Base-by-base conservation (phyloP, 2,329 filamentous ascomycete species). In the Hypoxylon sp. region DNA sequence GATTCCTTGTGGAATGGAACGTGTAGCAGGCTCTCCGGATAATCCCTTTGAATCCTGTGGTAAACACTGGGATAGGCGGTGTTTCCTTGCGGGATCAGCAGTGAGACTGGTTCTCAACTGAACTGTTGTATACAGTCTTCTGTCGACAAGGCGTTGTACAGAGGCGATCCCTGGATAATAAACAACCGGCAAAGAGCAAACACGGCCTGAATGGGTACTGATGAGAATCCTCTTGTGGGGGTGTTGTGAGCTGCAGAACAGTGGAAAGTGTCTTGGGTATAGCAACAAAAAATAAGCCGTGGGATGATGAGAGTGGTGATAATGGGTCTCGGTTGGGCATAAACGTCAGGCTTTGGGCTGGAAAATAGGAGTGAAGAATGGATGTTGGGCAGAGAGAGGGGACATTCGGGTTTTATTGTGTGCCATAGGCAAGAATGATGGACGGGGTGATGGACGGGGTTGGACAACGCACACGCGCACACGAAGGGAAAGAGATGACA, bases 391-490 rank as follows among this genome's bases (percentile, higher is more conserved):
- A 79, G 75, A 73, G 74, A 76, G 75, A 80, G 82, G 83, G 82
- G 80, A 79, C 77, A 76, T 79, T 80, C 80, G 81, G 82, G 80
- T 85, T 86, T 86, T 86, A 86, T 80, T 79, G 71, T 78, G 75
- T 76, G 75, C 70, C 66, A 73, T 71, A 72, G 68, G 63, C 50
- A 63, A 60, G 38, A 67, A 61, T 70, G 61, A 72, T 59, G 67
- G 60, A 73, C 73, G 75, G 75, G 28, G 9, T 30, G 5, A 30
- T 55, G 68, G 61, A 74, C 73, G 75, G 75, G 72, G 75, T 73
- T 75, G 75, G 73, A 75, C 68, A 70, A 59, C 68, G 43, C 68
- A 70, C 58, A 68, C 43, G 64, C 68, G 43, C 68, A 70, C 58
- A 68, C 43, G 64, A 53, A 46, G 50, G 21, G 55, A 49, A 38